Evolutionary conservation across 176 grass and related monocot species (phyloP), one percentile per base, ranked within the genome.

Genomic region (Saccharum officinarum): DNA sequence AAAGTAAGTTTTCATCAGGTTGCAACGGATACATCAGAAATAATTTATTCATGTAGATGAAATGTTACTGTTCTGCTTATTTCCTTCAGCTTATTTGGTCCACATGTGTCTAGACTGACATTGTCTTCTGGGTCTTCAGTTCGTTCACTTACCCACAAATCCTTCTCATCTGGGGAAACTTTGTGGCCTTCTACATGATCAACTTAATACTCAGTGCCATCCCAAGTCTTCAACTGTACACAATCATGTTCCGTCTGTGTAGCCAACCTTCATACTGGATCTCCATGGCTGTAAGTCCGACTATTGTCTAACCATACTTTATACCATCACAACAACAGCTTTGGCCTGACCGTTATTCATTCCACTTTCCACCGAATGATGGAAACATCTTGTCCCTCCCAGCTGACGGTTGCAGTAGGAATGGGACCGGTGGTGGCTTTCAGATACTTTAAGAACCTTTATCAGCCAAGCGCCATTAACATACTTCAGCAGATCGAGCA

Each of bases 81-180:
- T 60, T 60, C 57, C 22, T 60, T 60, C 22, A 10, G 57, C 57
- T 60, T 60, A 10, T 60, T 60, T 60, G 57, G 8, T 60, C 22
- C 57, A 10, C 22, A 57, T 22, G 22, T 10, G 8, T n/a, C 54
- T 59, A 9, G 8, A 40, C 81, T 87, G 15, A 85, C 20, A 68
- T 75, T 5, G 65, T 85, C 12, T 74, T 55, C 30, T 85, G 45
- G 22, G 87, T 69, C 78, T 86, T 81, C 83, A 98, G 95, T 83
- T 92, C 89, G 40, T 95, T 95, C 85, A 95, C 95, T 46, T 86
- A 65, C 38, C 39, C 83, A 8, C 95, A 98, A 83, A 79, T 90
- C 67, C 67, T 88, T 80, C 91, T 92, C 52, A 93, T 93, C 70
- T 98, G 93, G 95, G 95, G 93, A 80, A 98, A 98, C 63, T 84